These are phyloP conservation scores for carrot (Daucus carota) DNA, from an alignment of 129 eudicot genomes.

Conservation along the genomic window DNA sequence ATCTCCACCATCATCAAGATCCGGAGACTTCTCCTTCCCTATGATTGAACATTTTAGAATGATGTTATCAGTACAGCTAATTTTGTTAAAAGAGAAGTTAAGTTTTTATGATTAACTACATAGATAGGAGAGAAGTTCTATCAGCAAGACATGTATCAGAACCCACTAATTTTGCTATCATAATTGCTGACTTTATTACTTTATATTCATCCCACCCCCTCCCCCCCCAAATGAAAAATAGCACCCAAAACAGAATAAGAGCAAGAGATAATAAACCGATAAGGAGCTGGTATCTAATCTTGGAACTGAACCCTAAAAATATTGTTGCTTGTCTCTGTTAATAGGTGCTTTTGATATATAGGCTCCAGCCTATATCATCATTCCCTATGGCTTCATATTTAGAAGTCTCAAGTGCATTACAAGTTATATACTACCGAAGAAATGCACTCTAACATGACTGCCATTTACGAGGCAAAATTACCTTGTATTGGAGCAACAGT, in stretches of 20 bases:
- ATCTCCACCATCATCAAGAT: conserved; percentile 77
- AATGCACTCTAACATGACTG: neutral
- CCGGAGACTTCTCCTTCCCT: conserved; percentile 67
- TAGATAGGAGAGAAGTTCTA: neutral
- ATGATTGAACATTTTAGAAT: neutral
- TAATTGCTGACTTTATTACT: too few species aligned
- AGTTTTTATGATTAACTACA: neutral
- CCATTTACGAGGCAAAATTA: conserved; percentile 8
- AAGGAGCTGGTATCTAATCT: neutral
- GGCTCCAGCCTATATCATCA: neutral
- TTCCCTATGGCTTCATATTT: neutral
- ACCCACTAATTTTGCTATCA: too few species aligned
- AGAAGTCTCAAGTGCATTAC: neutral
- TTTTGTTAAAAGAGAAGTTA: neutral
- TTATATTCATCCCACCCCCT: too few species aligned
- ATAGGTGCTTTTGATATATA: neutral
- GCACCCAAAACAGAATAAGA: neutral
- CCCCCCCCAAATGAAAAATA: too few species aligned
- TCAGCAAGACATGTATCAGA: neutral
- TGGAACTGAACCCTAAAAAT: neutral
- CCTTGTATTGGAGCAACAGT: conserved; percentile 75
- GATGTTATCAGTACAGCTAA: neutral
- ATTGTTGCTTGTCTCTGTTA: neutral
- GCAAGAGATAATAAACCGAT: neutral
- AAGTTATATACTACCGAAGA: neutral